Evolutionary conservation across 2,329 filamentous ascomycete genomes (phyloP), one percentile per base, ranked within the genome.

Genomic region (Pyrenochaeta sp.): DNA sequence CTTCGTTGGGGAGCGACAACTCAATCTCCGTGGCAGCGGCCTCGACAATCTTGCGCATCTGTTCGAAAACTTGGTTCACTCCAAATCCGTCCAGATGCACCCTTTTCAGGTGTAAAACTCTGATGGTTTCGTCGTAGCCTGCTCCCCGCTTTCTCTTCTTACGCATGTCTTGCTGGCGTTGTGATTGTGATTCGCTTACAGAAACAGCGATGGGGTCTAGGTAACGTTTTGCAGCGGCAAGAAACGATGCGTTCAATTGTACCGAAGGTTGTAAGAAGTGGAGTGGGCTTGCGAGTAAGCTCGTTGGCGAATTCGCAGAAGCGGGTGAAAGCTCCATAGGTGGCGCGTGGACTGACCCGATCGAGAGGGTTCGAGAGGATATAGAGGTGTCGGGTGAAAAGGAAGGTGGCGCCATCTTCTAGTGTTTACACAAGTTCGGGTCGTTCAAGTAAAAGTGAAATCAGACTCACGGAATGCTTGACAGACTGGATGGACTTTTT

Each of bases 51-150:
- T 90, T 87, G 69, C 88, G 89, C 7, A 92, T 90, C 78, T 99
- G 95, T 75, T 97, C 91, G 90, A 94, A 99, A 37, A 99, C 88
- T 76, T 98, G 94, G 17, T 88, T 86, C 10, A 90, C 88, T 66
- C 90, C 90, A 65, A 98, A 97, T 0, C 94, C 95, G 51, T 96
- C 87, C 6, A 92, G 81, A 72, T 97, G 90, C 14, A 99, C 81
- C 75, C 90, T 92, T 66, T 90, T 88, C 67, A 97, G 80, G 67
- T 92, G 92, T 59, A 97, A 71, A 1, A 90, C 79, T 42, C 77
- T 60, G 29, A 76, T 76, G 45, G 82, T 78, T 3, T 74, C 76
- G 21, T 77, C 71, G 33, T 83, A 78, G 30, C 69, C 74, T 40
- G 83, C 81, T 7, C 81, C 82, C 62, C 90, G 83, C 81, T 95